Evolutionary conservation across 805 yeast species (phyloP), one percentile per base, ranked within the genome.

Genomic region (Saturnispora silvae): DNA sequence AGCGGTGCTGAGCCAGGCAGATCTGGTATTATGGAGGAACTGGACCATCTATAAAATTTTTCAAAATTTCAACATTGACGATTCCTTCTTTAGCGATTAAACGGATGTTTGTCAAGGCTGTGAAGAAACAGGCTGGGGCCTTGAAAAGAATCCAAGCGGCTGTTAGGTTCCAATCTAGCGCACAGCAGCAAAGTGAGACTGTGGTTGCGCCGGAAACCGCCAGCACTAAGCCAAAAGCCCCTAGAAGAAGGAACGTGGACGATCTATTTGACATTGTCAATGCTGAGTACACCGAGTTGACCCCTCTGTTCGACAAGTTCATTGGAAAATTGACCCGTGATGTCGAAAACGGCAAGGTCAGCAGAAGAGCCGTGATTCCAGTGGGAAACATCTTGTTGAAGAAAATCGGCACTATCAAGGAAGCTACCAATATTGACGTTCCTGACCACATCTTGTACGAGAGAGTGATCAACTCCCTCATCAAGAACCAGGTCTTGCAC

Each of bases 361-460:
- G 18, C 8, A 19, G 24, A 4, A 15, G 11, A 17, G 16, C 16
- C 16, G n/a, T 29, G 11, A 34, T 42, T 31, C n/a, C 35, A 4
- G 4, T 34, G 7, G 45, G 44, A 25, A 31, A 40, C 16, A 18
- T 19, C 9, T 14, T 44, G 5, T 23, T 44, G 24, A 23, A 33
- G 11, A 44, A 40, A 17, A 33, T 42, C 28, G 4, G 19, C 3
- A 17, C 26, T 5, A 37, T 44, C n/a, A 44, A 42, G 20, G 20
- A 35, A 13, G 14, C 16, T 4, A 44, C 31, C 15, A 34, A 42
- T 2, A 41, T 44, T 38, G 42, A 35, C 2, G 51, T 52, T 19
- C 43, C 48, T 11, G 43, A 45, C 33, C 51, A 56, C 5, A 35
- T 50, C 14, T 37, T 53, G 7, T 50, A 36, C 33, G 43, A 45